Evolutionary conservation across 2,329 filamentous ascomycete genomes (phyloP), one percentile per base, ranked within the genome.

Genomic region (Whalleya microplaca): DNA sequence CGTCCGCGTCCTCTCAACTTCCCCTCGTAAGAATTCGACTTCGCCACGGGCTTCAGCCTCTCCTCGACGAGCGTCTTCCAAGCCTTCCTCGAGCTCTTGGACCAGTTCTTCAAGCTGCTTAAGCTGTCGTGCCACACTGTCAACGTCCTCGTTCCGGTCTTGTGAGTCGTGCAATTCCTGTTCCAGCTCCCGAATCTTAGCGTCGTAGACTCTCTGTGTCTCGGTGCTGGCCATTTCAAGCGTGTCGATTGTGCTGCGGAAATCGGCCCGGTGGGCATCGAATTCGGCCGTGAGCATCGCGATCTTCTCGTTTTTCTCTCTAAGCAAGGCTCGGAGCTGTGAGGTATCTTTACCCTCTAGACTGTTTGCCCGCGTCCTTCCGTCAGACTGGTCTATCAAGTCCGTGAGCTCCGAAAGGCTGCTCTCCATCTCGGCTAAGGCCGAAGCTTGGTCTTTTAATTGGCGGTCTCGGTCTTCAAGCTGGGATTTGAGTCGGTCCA

Each of bases 291-390:
- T 98, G 65, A 99, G 83, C 80, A 94, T 88, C 21, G 89, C 87
- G 64, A 99, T 97, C 78, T 93, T 96, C 56, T 99, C 95, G 68
- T 97, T 97, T 82, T 96, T 97, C 75, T 99, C 95, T 21, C 91
- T 84, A 51, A 99, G 76, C 66, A 96, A 76, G n/a, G 88, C 84
- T 51, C 93, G 87, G 55, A 99, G 80, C 70, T 96, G 90, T 4
- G 83, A 72, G 2, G 87, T 82, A 71, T 96, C 93, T 64, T 87
- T 88, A 54, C 90, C 89, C 55, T 88, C 86, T 21, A 83, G 64
- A 65, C 78, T 82, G 63, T 74, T 75, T 59, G 78, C 75, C 66
- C 78, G 72, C 66, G 75, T 63, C 62, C 69, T 69, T 64, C 75
- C 71, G 56, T 81, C 78, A 59, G 78, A 75, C 71, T 79, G 80